Conservation (phyloP, 192 early-diverging fungal genomes). For the Radiomyces spectabilis region DNA sequence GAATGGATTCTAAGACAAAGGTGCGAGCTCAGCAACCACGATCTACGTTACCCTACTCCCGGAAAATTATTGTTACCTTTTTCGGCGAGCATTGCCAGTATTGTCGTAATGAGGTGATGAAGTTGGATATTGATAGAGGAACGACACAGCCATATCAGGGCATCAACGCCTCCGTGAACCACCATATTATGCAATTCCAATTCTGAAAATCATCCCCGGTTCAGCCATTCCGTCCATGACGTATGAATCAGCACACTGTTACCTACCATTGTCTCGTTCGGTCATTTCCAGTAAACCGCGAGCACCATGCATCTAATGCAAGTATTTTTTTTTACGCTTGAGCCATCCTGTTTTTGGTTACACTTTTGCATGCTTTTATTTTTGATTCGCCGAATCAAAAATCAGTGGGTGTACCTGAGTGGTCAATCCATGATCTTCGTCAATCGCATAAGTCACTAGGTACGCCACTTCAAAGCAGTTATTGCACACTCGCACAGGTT, state of each 20-base stretch:
- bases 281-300: constrained; percentile 46
- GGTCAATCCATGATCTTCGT: constrained; percentile 41
- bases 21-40: no score
- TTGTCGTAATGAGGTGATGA: constrained; percentile 37
- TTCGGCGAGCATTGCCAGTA: constrained; percentile 40
- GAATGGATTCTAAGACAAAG: constrained; percentile 40
- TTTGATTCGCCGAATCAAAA: neutral
- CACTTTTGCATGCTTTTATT: neutral
- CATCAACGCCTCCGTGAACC: constrained; percentile 46
- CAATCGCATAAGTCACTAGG: constrained; percentile 44
- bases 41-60: no score
- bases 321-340: neutral
- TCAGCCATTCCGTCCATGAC: no score
- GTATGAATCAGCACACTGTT: no score
- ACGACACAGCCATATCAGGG: constrained; percentile 41
- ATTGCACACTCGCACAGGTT: constrained; percentile 47
- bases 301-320: constrained; percentile 32
- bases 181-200: constrained; percentile 34
- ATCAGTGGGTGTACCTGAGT: constrained; percentile 34
- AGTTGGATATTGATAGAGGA: constrained; percentile 28
- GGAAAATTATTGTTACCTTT: constrained; percentile 27
- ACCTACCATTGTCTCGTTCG: constrained; percentile 42
- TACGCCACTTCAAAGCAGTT: constrained; percentile 50
- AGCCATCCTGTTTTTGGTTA: neutral
- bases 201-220: constrained; percentile 34